phyloP scores from a whole-genome alignment of 176 grass and related monocot genomes.

The Eragrostis nindensis region DNA sequence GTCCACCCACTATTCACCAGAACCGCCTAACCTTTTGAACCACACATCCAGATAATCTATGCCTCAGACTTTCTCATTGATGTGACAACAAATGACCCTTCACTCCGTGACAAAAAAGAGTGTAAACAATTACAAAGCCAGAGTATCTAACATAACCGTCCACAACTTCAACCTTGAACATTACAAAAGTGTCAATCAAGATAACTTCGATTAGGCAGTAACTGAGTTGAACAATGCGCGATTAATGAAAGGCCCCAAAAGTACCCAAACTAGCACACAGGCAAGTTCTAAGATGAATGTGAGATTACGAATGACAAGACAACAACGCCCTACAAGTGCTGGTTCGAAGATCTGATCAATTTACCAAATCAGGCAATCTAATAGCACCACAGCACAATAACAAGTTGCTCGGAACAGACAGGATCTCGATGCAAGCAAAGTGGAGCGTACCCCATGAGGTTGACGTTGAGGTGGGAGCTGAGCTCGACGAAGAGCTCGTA shows the following conservation, averaged over 20 bases:
- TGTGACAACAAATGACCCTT: conserved; percentile 1
- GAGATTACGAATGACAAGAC: background rate
- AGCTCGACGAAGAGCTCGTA: conserved; percentile 95
- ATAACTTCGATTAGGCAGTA: background rate
- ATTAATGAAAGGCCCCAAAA: conserved; percentile 32
- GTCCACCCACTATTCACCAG: conserved; percentile 23
- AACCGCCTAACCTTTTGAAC: conserved; percentile 6
- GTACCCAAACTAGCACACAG: background rate
- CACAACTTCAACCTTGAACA: background rate
- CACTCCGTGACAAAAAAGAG: background rate
- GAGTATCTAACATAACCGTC: conserved; percentile 9
- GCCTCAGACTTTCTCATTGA: conserved; percentile 2
- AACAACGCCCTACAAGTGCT: background rate
- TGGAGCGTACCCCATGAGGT: conserved; percentile 77
- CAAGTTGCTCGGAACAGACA: background rate
- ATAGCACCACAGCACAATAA: background rate
- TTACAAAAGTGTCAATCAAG: background rate
- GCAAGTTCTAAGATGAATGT: background rate
- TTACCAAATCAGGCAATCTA: background rate
- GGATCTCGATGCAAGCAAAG: background rate
- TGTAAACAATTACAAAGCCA: background rate
- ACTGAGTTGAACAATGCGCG: background rate
- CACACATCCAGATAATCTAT: conserved; percentile 19
- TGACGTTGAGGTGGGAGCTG: conserved; percentile 87
- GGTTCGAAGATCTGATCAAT: background rate